Evolutionary conservation across 495 filamentous ascomycete genomes (phyloP).

Genomic region (Letharia columbiana): DNA sequence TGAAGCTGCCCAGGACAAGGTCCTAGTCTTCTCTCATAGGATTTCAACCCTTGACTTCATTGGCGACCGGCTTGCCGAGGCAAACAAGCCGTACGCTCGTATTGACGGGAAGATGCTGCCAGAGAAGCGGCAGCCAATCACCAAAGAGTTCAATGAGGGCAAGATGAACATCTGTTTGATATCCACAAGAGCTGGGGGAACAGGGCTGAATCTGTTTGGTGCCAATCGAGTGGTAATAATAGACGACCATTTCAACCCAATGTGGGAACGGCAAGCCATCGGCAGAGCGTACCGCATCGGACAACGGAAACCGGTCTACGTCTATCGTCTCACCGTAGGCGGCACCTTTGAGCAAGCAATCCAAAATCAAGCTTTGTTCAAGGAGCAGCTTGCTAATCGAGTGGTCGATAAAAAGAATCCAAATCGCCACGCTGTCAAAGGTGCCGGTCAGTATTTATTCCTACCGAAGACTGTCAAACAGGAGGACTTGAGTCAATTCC

Average conservation of each 20-base stretch:
- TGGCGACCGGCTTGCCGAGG: conserved; percentile 41
- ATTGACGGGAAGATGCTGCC: conserved; percentile 58
- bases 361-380: conserved; percentile 66
- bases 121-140: conserved; percentile 45
- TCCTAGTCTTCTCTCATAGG: conserved; percentile 69
- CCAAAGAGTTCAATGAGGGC: conserved; percentile 57
- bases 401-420: conserved; percentile 80
- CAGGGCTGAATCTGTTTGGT: conserved; percentile 73
- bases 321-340: conserved; percentile 74
- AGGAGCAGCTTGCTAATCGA: conserved; percentile 64
- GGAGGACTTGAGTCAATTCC: conserved; percentile 43
- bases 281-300: conserved; percentile 83
- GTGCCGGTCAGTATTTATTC: conserved; percentile 46
- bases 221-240: conserved; percentile 87
- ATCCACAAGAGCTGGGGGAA: conserved; percentile 71
- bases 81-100: conserved; percentile 39
- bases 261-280: conserved; percentile 79
- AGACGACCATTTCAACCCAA: conserved; percentile 74
- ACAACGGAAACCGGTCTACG: conserved; percentile 72
- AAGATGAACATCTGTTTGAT: conserved; percentile 58
- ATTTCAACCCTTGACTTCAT: conserved; percentile 62
- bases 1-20: conserved; percentile 54
- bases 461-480: conserved; percentile 44
- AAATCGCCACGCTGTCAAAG: conserved; percentile 44
- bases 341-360: conserved; percentile 72